A percentile compares a stretch with the other conserved stretches of the same genome.
phyloP scores from a whole-genome alignment of 1,284 basidiomycete genomes.

The Tilletia walkeri region DNA sequence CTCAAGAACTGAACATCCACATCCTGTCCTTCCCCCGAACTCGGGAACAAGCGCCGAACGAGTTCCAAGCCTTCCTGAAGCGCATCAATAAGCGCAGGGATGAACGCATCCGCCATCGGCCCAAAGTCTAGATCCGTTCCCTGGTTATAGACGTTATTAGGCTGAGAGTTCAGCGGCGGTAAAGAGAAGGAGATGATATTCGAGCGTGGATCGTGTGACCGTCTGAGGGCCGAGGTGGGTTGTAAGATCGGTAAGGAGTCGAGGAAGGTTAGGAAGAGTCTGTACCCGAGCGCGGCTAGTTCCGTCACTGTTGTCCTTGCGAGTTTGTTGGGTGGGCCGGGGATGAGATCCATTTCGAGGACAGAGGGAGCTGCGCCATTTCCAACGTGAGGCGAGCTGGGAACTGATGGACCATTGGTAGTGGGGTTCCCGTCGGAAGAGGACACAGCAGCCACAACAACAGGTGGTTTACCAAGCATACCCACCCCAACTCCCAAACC shows the following conservation, averaged over 20 bases:
- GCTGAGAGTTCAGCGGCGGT: conserved; percentile 10
- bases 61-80: conserved; percentile 73
- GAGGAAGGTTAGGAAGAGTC: conserved; percentile 1
- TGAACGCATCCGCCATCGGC: conserved; percentile 61
- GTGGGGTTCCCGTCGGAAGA: not conserved
- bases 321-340: not conserved
- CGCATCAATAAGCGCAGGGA: conserved; percentile 67
- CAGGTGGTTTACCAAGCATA: conserved; percentile 1
- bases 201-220: conserved; percentile 12
- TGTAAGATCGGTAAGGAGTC: conserved; percentile 25
- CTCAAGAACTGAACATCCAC: conserved; percentile 74
- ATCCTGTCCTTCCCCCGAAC: conserved; percentile 69
- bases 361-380: not conserved
- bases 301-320: not conserved
- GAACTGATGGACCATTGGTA: not conserved
- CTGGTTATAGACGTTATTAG: conserved; percentile 18
- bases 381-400: not conserved
- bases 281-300: not conserved
- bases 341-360: not conserved
- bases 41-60: conserved; percentile 81
- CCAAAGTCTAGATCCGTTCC: conserved; percentile 18
- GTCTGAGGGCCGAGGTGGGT: conserved; percentile 9
- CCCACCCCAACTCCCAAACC: not conserved
- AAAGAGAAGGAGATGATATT: conserved; percentile 19
- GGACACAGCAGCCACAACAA: not conserved